A percentile compares a stretch with the other conserved stretches of the same genome.
These are phyloP conservation scores for Millerozyma acaciae DNA, from an alignment of 805 yeast species.

Conservation along the genomic window DNA sequence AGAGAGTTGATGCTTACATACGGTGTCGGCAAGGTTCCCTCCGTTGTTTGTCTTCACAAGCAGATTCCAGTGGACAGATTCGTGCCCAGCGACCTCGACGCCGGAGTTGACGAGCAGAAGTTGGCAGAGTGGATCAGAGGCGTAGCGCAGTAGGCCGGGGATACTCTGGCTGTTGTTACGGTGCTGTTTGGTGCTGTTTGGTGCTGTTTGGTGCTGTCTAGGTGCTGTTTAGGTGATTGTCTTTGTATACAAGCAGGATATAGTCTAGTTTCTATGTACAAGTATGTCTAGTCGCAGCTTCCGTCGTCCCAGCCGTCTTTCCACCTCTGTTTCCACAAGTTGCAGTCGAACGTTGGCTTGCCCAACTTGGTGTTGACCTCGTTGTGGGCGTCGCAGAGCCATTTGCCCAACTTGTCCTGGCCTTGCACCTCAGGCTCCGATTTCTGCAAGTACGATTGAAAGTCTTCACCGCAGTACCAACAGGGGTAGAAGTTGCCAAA, in stretches of 20 bases:
- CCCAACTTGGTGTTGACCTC: slow-evolving; percentile 85
- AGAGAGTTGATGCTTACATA: slow-evolving; percentile 56
- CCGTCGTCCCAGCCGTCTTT: slow-evolving; percentile 78
- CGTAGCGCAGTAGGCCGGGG: slow-evolving; percentile 3
- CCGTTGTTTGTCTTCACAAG: slow-evolving; percentile 61
- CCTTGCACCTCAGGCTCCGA: slow-evolving; percentile 55
- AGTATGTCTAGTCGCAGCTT: slow-evolving; percentile 26
- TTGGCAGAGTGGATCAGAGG: slow-evolving; percentile 24
- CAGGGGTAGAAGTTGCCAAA: slow-evolving; percentile 89
- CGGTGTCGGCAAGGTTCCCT: slow-evolving; percentile 55
- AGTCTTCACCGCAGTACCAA: slow-evolving; percentile 88
- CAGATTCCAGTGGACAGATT: slow-evolving; percentile 49
- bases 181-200: neutral
- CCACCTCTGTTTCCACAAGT: slow-evolving; percentile 93
- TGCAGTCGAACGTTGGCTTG: slow-evolving; percentile 81
- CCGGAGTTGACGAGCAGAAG: slow-evolving; percentile 22
- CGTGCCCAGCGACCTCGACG: slow-evolving; percentile 11
- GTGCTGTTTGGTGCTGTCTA: neutral
- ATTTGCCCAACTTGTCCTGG: slow-evolving; percentile 77
- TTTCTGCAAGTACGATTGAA: slow-evolving; percentile 53
- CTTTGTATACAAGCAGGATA: neutral
- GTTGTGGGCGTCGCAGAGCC: slow-evolving; percentile 96
- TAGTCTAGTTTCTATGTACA: slow-evolving; percentile 1
- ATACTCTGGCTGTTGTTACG: neutral
- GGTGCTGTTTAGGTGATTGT: neutral